phyloP scores from a whole-genome alignment of 1,284 basidiomycete genomes.

The Microbotryum silenes-acaulis region DNA sequence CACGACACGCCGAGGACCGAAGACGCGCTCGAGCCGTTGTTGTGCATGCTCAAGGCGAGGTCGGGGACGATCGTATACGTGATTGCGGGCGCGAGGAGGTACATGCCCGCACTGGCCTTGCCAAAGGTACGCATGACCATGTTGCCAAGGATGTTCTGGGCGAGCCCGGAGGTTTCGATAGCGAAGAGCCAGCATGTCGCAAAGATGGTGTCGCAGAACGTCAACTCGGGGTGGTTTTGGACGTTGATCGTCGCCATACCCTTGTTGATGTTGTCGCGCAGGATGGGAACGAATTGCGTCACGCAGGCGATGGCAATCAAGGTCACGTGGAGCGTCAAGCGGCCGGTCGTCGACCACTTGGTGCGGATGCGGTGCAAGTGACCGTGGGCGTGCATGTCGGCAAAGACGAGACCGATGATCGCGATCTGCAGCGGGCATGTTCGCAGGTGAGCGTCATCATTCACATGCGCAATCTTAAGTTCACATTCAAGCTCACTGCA shows the following conservation, averaged over 20 bases:
- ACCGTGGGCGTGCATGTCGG: constrained; percentile 39
- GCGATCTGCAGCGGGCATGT: constrained; percentile 15
- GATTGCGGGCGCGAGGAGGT: constrained; percentile 37
- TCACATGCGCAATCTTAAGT: too few relatives aligned
- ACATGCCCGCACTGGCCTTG: constrained; percentile 37
- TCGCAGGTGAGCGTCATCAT: background rate
- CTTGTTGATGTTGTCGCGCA: constrained; percentile 38
- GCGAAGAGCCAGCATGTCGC: constrained; percentile 35
- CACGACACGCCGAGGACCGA: constrained; percentile 35
- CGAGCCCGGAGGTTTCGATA: constrained; percentile 37
- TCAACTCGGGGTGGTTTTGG: constrained; percentile 34
- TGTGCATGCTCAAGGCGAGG: constrained; percentile 34
- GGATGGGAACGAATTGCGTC: constrained; percentile 35
- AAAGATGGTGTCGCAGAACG: constrained; percentile 38
- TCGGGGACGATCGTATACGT: constrained; percentile 38
- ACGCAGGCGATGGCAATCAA: constrained; percentile 35
- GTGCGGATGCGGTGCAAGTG: constrained; percentile 36
- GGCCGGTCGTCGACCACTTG: constrained; percentile 33
- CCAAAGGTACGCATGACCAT: constrained; percentile 37
- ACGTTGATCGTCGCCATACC: constrained; percentile 37
- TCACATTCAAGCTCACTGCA: constrained; percentile 15
- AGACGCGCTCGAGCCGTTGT: constrained; percentile 32
- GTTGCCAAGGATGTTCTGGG: constrained; percentile 37
- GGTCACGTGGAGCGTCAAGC: constrained; percentile 33
- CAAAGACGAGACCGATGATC: constrained; percentile 35